Conservation (phyloP, 83 land plant species). For the Thuja plicata region DNA sequence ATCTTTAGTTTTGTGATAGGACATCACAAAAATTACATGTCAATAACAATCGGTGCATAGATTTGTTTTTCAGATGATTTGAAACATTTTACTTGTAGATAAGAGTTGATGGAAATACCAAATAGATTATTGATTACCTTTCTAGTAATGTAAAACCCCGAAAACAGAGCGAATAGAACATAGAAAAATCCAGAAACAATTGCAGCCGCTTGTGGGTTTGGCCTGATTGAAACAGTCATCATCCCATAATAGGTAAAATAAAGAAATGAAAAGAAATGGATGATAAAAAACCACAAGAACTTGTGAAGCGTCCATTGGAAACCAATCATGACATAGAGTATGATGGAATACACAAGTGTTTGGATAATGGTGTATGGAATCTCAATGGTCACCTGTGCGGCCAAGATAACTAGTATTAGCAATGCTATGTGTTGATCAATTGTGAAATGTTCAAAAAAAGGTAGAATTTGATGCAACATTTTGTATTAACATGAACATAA, state of each 20-base stretch:
- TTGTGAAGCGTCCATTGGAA: conserved; percentile 42
- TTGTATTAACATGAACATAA: no score
- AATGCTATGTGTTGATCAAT: no score
- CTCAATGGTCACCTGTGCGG: conserved; percentile 47
- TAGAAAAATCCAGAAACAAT: conserved; percentile 40
- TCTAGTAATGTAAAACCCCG: conserved; percentile 54
- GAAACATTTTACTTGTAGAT: no score
- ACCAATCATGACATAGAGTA: conserved; percentile 42
- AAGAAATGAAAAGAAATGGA: conserved; percentile 40
- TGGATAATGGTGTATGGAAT: conserved; percentile 52
- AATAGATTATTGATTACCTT: conserved; percentile 19
- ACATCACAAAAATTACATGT: no score
- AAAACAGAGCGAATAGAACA: conserved; percentile 43
- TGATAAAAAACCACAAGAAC: conserved; percentile 47
- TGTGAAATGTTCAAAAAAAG: not conserved
- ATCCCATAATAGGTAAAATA: conserved; percentile 42
- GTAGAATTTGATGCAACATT: no score
- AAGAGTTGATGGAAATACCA: not conserved
- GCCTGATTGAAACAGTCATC: no score
- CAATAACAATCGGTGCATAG: no score
- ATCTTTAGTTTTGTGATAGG: not conserved
- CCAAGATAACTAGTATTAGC: not conserved
- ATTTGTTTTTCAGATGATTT: no score
- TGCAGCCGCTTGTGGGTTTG: conserved; percentile 30
- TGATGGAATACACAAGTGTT: conserved; percentile 23